Evolutionary conservation across 2,329 filamentous ascomycete genomes (phyloP), one percentile per base, ranked within the genome.

Genomic region (Coniochaeta sp.): DNA sequence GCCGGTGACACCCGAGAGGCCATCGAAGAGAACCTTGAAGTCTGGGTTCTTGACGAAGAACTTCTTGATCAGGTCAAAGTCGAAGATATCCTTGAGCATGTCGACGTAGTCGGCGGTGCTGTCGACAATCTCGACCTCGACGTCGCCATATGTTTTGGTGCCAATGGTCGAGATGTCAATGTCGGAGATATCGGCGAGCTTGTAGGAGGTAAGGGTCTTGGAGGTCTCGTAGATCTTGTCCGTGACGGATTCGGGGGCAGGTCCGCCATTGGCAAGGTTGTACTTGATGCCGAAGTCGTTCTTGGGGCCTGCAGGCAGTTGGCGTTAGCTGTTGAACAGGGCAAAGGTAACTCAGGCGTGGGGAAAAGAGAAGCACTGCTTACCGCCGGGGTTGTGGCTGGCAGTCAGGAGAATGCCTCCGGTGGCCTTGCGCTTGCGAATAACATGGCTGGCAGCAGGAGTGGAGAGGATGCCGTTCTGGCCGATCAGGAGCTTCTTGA

Each of bases 231-330:
- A 97, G 70, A 99, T 97, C 77, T 95, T 96, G 83, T 99, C 95
- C 60, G 94, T 99, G 59, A 99, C 89, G 51, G 88, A 86, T 72
- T 99, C 94, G 53, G 94, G 94, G 52, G 94, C 94, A 40, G 94
- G 94, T 52, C 91, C 94, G 63, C 94, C 94, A 66, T 99, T 97
- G 69, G 90, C 79, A 54, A 99, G 79, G 79, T 99, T 99, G 82
- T 99, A 99, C 78, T 99, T 99, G 85, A 99, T 99, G 62, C 94
- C 94, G 64, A 99, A 99, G 73, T 99, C 94, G 68, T 94, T 87
- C 61, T 83, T 87, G 56, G 94, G 94, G 49, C 91, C 90, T 95
- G 61, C 40, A 47, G 10, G 48, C 16, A 24, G 33, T 10, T n/a
- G 22, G 12, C 18, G 38, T 35, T 20, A 24, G 27, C 20, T 48